Percentiles rank a stretch among this genome's conserved stretches.
phyloP scores from a whole-genome alignment of 805 yeast species.

The Tetrapisispora iriomotensis region DNA sequence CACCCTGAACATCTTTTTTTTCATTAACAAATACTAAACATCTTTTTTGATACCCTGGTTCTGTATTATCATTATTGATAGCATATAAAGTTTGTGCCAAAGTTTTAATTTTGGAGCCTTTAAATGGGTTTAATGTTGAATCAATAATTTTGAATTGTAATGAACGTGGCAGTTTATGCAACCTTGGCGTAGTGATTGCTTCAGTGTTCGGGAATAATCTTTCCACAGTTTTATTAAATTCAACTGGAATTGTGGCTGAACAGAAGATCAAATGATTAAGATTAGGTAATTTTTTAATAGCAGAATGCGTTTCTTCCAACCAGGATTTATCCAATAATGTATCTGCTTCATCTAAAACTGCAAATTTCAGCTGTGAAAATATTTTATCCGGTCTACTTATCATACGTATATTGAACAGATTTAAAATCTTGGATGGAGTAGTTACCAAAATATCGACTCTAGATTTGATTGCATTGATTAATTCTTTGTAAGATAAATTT shows the following conservation, averaged over 20 bases:
- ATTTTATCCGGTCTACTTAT: constrained; percentile 32
- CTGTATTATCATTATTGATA: constrained; percentile 74
- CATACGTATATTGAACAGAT: constrained; percentile 29
- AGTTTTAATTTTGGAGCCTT: constrained; percentile 75
- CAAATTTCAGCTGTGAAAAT: constrained; percentile 41
- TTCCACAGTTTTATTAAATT: constrained; percentile 53
- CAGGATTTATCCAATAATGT: constrained; percentile 79
- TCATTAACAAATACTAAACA: constrained; percentile 78
- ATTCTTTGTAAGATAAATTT: constrained; percentile 44
- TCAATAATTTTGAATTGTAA: constrained; percentile 68
- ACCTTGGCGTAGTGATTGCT: constrained; percentile 64
- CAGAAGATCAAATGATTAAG: constrained; percentile 62
- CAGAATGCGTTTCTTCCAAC: constrained; percentile 50
- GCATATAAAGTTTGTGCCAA: constrained; percentile 83
- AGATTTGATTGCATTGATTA: constrained; percentile 37
- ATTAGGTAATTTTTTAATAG: constrained; percentile 41
- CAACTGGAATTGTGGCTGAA: constrained; percentile 83
- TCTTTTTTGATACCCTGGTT: constrained; percentile 64
- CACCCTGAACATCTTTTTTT: constrained; percentile 48
- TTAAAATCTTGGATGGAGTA: constrained; percentile 65
- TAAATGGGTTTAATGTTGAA: constrained; percentile 67
- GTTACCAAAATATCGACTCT: constrained; percentile 75
- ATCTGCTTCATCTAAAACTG: constrained; percentile 91
- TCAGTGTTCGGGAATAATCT: constrained; percentile 54
- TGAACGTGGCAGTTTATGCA: constrained; percentile 75